Evolutionary conservation across 2,329 filamentous ascomycete species (phyloP).

Genomic region (Colletotrichum gloeosporioides): DNA sequence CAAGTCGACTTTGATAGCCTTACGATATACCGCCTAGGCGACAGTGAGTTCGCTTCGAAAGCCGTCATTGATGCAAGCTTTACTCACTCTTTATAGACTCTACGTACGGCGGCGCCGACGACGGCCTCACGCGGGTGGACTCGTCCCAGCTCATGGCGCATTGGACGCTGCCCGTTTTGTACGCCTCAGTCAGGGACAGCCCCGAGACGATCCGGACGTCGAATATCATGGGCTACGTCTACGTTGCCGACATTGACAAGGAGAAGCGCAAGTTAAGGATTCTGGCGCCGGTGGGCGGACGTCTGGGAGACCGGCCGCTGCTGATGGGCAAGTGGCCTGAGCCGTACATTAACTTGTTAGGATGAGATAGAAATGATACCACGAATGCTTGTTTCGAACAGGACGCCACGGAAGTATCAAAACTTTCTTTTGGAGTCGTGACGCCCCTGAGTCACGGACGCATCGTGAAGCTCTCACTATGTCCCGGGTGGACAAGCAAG

Average conservation of each 20-base stretch:
- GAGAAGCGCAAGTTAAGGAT: conserved; percentile 81
- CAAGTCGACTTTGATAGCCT: conserved; percentile 79
- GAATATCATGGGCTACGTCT: conserved; percentile 90
- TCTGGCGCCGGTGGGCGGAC: conserved; percentile 82
- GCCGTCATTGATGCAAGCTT: neutral
- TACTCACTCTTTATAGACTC: conserved; percentile 26
- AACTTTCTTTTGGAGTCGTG: too few species aligned
- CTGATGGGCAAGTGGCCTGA: conserved; percentile 90
- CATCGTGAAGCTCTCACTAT: too few species aligned
- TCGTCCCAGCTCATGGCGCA: conserved; percentile 76
- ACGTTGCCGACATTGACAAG: conserved; percentile 90
- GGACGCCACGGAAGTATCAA: neutral
- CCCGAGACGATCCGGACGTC: conserved; percentile 78
- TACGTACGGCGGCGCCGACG: conserved; percentile 34
- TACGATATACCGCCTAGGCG: conserved; percentile 72
- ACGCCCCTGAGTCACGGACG: too few species aligned
- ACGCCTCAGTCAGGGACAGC: conserved; percentile 72
- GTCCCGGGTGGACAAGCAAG: too few species aligned
- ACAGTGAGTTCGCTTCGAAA: conserved; percentile 49
- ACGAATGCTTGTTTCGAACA: neutral
- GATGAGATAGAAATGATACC: conserved; percentile 34
- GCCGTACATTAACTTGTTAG: conserved; percentile 78
- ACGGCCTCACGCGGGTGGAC: conserved; percentile 66
- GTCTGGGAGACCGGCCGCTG: conserved; percentile 79
- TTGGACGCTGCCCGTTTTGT: conserved; percentile 83